These are phyloP conservation scores for Phylloporus rhodoxanthus DNA, from an alignment of 768 basidiomycete genomes.

Conservation along the genomic window DNA sequence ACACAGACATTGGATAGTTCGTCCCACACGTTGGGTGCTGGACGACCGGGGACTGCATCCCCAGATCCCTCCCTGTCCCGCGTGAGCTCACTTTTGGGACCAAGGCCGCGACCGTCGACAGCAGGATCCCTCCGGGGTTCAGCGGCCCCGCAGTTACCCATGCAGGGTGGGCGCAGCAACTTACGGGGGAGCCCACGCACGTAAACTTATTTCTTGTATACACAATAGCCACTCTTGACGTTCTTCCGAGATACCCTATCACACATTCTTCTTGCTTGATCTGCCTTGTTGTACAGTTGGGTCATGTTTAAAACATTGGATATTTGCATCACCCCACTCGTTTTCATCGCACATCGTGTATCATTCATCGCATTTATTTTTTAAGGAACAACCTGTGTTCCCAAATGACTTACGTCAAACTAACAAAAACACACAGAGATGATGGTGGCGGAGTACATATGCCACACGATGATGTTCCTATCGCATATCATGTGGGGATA, in stretches of 20 bases:
- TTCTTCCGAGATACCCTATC: conserved; percentile 14
- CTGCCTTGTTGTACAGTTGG: neutral
- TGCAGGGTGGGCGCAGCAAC: conserved; percentile 27
- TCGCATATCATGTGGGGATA: neutral
- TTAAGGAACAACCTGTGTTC: neutral
- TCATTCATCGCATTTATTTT: conserved; percentile 10
- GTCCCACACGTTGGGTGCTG: neutral
- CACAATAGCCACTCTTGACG: conserved; percentile 1
- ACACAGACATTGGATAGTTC: neutral
- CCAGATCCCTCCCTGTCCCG: conserved; percentile 5
- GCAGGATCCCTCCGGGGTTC: conserved; percentile 17
- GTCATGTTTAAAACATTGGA: neutral
- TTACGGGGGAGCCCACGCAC: conserved; percentile 11
- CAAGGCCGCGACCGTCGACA: conserved; percentile 23
- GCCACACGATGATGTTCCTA: neutral
- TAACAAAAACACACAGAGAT: neutral
- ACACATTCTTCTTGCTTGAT: neutral
- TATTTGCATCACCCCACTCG: conserved; percentile 1
- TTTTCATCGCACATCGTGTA: conserved; percentile 14
- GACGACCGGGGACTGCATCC: conserved; percentile 9
- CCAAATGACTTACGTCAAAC: neutral
- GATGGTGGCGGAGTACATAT: conserved; percentile 8
- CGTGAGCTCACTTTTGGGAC: conserved; percentile 25
- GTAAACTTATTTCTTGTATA: conserved; percentile 15
- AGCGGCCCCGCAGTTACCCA: conserved; percentile 24